phyloP scores from a whole-genome alignment of 2,329 filamentous ascomycete genomes.

The Pseudocercospora fuligena region DNA sequence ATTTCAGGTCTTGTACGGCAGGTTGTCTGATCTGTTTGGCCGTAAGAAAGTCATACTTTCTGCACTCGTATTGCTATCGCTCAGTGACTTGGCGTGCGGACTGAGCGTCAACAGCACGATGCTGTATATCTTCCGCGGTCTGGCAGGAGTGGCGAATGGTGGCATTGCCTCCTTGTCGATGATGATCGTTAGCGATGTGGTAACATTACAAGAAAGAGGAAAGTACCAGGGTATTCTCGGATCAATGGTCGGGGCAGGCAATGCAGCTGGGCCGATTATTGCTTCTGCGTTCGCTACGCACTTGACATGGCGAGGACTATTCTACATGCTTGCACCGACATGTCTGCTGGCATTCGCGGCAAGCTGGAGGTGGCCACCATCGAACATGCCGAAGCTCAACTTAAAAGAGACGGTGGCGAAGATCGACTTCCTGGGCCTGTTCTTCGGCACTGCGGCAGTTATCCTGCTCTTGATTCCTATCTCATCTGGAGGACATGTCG shows the following conservation, averaged over 20 bases:
- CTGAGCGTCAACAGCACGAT: slow-evolving; percentile 60
- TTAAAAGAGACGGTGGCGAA: slow-evolving; percentile 56
- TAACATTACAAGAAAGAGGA: slow-evolving; percentile 63
- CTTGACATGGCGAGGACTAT: slow-evolving; percentile 52
- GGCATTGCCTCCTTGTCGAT: slow-evolving; percentile 64
- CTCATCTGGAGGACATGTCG: slow-evolving; percentile 57
- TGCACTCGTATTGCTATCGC: slow-evolving; percentile 57
- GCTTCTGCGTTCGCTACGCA: slow-evolving; percentile 52
- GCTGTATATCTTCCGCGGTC: slow-evolving; percentile 65
- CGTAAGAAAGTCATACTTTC: slow-evolving; percentile 63
- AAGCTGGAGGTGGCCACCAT: slow-evolving; percentile 58
- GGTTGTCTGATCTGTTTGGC: slow-evolving; percentile 41
- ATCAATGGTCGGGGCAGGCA: slow-evolving; percentile 51
- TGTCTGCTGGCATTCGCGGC: slow-evolving; percentile 53
- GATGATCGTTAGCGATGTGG: slow-evolving; percentile 67
- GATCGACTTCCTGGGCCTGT: slow-evolving; percentile 64
- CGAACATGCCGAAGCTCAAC: slow-evolving; percentile 54
- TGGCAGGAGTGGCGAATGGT: slow-evolving; percentile 66
- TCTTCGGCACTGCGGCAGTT: slow-evolving; percentile 60
- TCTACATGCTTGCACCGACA: slow-evolving; percentile 59
- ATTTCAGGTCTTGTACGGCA: slow-evolving; percentile 69
- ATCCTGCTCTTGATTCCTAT: slow-evolving; percentile 67
- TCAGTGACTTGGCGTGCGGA: slow-evolving; percentile 65
- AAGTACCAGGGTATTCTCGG: slow-evolving; percentile 54
- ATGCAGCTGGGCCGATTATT: slow-evolving; percentile 54